Conservation (phyloP, 805 yeast genomes). For the Suhomyces pyralidae region DNA sequence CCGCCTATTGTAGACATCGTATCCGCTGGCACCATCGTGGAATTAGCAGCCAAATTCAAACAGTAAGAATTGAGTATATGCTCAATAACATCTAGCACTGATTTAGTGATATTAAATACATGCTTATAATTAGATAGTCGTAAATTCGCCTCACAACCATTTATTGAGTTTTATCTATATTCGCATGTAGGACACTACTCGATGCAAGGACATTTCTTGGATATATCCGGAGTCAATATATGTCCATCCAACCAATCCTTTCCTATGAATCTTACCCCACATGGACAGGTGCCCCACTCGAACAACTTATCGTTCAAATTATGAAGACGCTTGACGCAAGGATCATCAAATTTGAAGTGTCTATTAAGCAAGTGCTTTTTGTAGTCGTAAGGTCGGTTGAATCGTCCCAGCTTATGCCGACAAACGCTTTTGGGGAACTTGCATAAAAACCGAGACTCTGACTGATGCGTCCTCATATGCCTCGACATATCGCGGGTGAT, state of each 20-base stretch:
- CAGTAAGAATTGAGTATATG: neutral
- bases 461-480: slow-evolving; percentile 61
- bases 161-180: neutral
- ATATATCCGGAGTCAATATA: slow-evolving; percentile 23
- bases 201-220: slow-evolving; percentile 6
- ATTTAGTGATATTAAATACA: neutral
- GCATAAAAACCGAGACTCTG: slow-evolving; percentile 55
- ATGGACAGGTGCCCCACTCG: slow-evolving; percentile 50
- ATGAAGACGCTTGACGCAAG: slow-evolving; percentile 41
- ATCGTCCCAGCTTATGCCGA: slow-evolving; percentile 57
- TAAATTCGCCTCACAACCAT: neutral
- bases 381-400: slow-evolving; percentile 66
- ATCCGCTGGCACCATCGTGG: slow-evolving; percentile 18
- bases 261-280: slow-evolving; percentile 33
- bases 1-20: slow-evolving; percentile 22
- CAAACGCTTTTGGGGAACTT: slow-evolving; percentile 55
- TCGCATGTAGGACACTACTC: slow-evolving; percentile 1
- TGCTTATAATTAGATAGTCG: neutral
- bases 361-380: slow-evolving; percentile 62
- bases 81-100: neutral
- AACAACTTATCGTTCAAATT: slow-evolving; percentile 52
- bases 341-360: slow-evolving; percentile 56
- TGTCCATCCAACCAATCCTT: slow-evolving; percentile 38
- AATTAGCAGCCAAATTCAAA: slow-evolving; percentile 11
- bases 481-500: slow-evolving; percentile 61